Evolutionary conservation across 2,329 filamentous ascomycete species (phyloP).

Genomic region (Cercospora citrullina): DNA sequence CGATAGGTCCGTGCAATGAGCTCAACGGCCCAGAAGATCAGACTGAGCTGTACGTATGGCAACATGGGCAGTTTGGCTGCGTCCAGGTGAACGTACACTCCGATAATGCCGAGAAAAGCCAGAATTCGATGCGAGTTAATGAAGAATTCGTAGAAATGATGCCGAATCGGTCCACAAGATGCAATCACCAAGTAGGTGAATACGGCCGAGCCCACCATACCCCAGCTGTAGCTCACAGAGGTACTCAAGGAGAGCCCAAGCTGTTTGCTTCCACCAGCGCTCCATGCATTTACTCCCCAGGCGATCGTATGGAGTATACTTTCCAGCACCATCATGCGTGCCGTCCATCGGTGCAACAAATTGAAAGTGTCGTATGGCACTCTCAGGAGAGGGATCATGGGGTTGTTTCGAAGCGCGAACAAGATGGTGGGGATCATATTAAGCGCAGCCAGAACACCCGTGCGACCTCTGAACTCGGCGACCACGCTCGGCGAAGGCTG

Average conservation of each 20-base stretch:
- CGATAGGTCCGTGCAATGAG: conserved; percentile 51
- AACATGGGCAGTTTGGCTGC: conserved; percentile 67
- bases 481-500: conserved; percentile 54
- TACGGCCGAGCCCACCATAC: conserved; percentile 58
- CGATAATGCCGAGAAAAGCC: conserved; percentile 65
- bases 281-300: conserved; percentile 67
- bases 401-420: conserved; percentile 89
- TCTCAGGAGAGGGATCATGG: conserved; percentile 74
- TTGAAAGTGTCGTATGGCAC: conserved; percentile 98
- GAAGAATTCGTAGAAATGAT: conserved; percentile 84
- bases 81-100: conserved; percentile 76
- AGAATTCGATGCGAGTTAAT: conserved; percentile 80
- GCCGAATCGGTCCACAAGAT: conserved; percentile 75
- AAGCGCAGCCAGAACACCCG: conserved; percentile 77
- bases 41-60: conserved; percentile 70
- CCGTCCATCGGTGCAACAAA: conserved; percentile 80
- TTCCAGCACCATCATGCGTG: conserved; percentile 70
- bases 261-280: conserved; percentile 63
- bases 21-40: conserved; percentile 77
- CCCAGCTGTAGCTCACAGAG: conserved; percentile 65
- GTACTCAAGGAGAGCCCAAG: conserved; percentile 56
- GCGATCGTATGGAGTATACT: conserved; percentile 67
- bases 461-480: conserved; percentile 81
- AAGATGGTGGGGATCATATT: conserved; percentile 91
- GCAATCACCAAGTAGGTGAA: conserved; percentile 78